phyloP scores from a whole-genome alignment of 2,329 filamentous ascomycete species.

The Colletotrichum kahawae region DNA sequence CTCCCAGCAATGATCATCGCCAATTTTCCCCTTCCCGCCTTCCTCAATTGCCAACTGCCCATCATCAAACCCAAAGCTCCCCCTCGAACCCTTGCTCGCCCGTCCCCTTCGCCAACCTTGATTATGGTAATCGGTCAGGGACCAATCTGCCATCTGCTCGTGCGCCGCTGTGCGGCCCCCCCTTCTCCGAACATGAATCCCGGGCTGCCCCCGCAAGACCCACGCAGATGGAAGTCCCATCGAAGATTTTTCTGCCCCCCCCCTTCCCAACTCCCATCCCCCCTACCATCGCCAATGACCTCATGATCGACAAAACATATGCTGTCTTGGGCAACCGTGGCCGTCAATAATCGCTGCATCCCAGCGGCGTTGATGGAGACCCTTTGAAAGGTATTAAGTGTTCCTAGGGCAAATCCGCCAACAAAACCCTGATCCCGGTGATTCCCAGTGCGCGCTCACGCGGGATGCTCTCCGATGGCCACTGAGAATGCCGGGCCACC shows the following conservation, averaged over 20 bases:
- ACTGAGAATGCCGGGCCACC: constrained; percentile 5
- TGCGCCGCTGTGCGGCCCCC: background rate
- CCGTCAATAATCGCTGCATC: constrained; percentile 21
- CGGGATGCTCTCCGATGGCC: constrained; percentile 16
- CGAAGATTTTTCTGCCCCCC: constrained; percentile 11
- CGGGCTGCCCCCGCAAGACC: constrained; percentile 12
- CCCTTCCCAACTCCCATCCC: background rate
- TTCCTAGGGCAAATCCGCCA: constrained; percentile 13
- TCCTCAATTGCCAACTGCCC: background rate
- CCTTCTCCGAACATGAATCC: background rate
- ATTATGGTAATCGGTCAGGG: background rate
- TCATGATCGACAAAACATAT: constrained; percentile 17
- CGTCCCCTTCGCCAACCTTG: background rate
- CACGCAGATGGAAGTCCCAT: constrained; percentile 7
- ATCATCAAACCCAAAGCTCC: background rate
- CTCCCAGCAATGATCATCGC: constrained; percentile 19
- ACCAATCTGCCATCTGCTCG: background rate
- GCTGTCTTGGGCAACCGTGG: constrained; percentile 3
- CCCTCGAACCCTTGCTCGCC: background rate
- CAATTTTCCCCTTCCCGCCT: background rate
- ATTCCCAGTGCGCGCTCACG: background rate
- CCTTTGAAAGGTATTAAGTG: background rate
- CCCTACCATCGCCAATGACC: constrained; percentile 15
- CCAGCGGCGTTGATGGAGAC: constrained; percentile 7
- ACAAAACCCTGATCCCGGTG: constrained; percentile 4